phyloP scores from a whole-genome alignment of 2,329 filamentous ascomycete genomes.

The Pleoardoris graminearum region DNA sequence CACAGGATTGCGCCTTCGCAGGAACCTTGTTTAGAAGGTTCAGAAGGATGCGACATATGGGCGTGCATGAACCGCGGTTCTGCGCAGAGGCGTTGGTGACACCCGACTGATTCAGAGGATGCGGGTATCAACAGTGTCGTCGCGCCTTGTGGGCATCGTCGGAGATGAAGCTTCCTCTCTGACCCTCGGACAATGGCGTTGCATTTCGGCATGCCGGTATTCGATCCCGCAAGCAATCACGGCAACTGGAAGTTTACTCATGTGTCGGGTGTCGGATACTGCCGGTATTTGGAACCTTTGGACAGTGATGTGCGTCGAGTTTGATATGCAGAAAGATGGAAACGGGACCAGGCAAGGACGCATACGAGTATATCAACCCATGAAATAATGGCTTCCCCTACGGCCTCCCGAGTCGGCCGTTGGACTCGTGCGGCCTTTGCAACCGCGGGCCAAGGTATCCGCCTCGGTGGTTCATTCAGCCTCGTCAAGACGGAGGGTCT shows the following conservation, averaged over 20 bases:
- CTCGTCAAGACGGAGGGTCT: constrained; percentile 6
- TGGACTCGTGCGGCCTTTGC: constrained; percentile 8
- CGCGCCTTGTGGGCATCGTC: not conserved
- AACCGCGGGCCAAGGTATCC: constrained; percentile 18
- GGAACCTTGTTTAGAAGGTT: not conserved
- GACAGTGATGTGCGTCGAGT: not conserved
- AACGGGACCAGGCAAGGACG: no score
- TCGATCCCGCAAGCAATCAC: not conserved
- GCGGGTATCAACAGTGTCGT: not conserved
- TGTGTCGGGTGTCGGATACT: not conserved
- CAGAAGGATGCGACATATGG: not conserved
- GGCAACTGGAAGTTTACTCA: not conserved
- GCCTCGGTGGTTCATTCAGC: constrained; percentile 14
- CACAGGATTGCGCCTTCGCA: not conserved
- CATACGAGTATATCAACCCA: no score
- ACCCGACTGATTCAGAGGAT: no score
- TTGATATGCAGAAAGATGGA: not conserved
- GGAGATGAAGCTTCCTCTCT: not conserved
- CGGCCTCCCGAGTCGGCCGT: not conserved
- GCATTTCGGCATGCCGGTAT: constrained; percentile 1
- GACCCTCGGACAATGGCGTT: not conserved
- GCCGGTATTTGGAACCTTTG: not conserved
- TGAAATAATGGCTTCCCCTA: no score
- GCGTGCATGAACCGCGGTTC: no score
- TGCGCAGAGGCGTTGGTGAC: no score